phyloP scores from a whole-genome alignment of 2,329 filamentous ascomycete genomes.

The Polychaeton citri region DNA sequence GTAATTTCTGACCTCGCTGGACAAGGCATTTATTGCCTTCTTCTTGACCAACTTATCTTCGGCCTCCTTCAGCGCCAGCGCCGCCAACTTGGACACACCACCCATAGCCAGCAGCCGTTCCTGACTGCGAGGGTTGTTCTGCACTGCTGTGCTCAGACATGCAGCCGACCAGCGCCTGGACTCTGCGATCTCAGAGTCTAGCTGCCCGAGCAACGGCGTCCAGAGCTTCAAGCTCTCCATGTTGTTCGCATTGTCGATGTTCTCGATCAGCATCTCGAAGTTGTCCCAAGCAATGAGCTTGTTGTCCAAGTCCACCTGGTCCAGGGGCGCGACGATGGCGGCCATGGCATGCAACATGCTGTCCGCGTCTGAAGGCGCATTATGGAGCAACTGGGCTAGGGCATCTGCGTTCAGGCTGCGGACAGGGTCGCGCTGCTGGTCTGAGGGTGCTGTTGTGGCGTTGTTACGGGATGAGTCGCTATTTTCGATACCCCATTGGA shows the following conservation, averaged over 20 bases:
- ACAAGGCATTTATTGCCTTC: conserved; percentile 84
- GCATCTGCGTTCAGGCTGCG: conserved; percentile 52
- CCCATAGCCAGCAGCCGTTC: conserved; percentile 52
- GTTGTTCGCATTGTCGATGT: conserved; percentile 94
- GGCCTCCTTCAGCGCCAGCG: conserved; percentile 45
- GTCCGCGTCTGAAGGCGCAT: conserved; percentile 79
- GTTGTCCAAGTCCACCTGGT: conserved; percentile 54
- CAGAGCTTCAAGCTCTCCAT: conserved; percentile 67
- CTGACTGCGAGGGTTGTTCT: conserved; percentile 84
- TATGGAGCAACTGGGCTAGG: conserved; percentile 56
- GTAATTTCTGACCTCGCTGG: conserved; percentile 75
- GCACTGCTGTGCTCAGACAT: conserved; percentile 87
- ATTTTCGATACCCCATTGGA: conserved; percentile 66
- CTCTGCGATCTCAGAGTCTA: conserved; percentile 52
- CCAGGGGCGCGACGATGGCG: conserved; percentile 46
- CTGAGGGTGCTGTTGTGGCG: conserved; percentile 14
- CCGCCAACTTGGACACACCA: conserved; percentile 57
- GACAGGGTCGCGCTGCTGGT: conserved; percentile 20
- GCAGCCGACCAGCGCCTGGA: conserved; percentile 79
- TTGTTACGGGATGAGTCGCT: conserved; percentile 31
- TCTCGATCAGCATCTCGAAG: conserved; percentile 83
- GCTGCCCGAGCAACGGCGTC: conserved; percentile 60
- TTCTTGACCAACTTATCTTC: conserved; percentile 54
- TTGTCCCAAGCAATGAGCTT: conserved; percentile 85
- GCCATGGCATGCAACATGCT: conserved; percentile 79